phyloP scores from a whole-genome alignment of 2,329 filamentous ascomycete species.

The Cladosporium sp. region DNA sequence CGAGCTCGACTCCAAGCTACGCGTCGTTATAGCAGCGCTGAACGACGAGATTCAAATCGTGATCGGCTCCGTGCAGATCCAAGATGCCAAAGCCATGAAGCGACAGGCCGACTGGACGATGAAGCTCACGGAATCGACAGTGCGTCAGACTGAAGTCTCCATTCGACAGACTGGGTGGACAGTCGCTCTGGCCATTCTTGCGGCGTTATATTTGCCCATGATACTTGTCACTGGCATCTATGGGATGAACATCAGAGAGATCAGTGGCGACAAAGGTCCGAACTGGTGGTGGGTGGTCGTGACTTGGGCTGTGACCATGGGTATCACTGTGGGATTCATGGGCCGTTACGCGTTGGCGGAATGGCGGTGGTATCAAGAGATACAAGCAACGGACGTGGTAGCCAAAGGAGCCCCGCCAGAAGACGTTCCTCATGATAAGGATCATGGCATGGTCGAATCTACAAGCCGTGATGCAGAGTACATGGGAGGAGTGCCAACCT shows the following conservation, averaged over 20 bases:
- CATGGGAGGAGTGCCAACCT: background rate
- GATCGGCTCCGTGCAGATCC: background rate
- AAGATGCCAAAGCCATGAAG: background rate
- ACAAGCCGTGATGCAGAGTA: background rate
- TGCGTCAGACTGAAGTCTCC: background rate
- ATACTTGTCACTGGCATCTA: background rate
- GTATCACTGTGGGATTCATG: background rate
- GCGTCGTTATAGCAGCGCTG: background rate
- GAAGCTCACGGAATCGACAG: background rate
- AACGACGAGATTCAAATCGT: background rate
- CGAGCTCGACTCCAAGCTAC: background rate
- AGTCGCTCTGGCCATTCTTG: background rate
- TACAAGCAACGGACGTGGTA: background rate
- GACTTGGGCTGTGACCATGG: background rate
- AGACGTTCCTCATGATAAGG: background rate
- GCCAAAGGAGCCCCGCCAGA: background rate
- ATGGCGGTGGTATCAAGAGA: background rate
- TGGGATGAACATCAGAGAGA: background rate
- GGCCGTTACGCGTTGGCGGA: background rate
- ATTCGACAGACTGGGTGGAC: background rate
- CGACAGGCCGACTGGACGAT: background rate
- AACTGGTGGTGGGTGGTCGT: background rate
- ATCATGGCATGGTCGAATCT: background rate
- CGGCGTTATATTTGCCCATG: background rate
- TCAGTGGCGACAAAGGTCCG: background rate